Conservation (phyloP, 805 yeast species). For the Metschnikowia cubensis region DNA sequence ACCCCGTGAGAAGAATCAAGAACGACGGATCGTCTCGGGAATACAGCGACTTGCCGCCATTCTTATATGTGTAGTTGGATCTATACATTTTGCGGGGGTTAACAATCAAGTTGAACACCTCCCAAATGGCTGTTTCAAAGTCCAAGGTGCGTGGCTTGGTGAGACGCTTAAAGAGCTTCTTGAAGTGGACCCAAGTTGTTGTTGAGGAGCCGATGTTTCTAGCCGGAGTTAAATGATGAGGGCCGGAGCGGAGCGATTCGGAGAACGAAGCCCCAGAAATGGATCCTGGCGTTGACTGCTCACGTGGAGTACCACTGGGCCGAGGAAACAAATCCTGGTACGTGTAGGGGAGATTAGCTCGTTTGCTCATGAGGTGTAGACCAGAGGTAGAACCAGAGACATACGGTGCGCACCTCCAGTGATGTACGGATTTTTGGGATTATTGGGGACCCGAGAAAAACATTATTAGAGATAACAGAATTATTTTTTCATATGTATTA, state of each 20-base stretch:
- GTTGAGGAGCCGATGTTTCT: constrained; percentile 9
- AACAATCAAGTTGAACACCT: constrained; percentile 66
- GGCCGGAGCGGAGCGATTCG: constrained; percentile 14
- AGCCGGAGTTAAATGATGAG: constrained; percentile 15
- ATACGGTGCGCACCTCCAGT: neutral
- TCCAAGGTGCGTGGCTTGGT: constrained; percentile 78
- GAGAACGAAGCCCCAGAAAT: constrained; percentile 24
- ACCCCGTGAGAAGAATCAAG: constrained; percentile 62
- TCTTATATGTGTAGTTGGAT: constrained; percentile 71
- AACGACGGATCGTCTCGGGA: constrained; percentile 93
- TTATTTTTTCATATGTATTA: too few species aligned
- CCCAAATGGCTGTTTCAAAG: constrained; percentile 93
- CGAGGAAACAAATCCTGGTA: constrained; percentile 42
- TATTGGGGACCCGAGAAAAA: too few species aligned
- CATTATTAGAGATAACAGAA: too few species aligned
- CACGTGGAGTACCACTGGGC: constrained; percentile 12
- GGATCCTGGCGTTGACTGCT: constrained; percentile 16
- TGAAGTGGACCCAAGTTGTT: constrained; percentile 22
- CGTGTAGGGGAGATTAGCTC: constrained; percentile 38
- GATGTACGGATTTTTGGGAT: neutral
- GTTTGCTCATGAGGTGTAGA: constrained; percentile 27
- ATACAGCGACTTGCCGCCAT: constrained; percentile 61
- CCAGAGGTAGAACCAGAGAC: neutral
- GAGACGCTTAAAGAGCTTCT: constrained; percentile 31
- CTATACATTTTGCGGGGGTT: constrained; percentile 81